Evolutionary conservation across 2,329 filamentous ascomycete genomes (phyloP), one percentile per base, ranked within the genome.

Genomic region (Penicillium sp.): DNA sequence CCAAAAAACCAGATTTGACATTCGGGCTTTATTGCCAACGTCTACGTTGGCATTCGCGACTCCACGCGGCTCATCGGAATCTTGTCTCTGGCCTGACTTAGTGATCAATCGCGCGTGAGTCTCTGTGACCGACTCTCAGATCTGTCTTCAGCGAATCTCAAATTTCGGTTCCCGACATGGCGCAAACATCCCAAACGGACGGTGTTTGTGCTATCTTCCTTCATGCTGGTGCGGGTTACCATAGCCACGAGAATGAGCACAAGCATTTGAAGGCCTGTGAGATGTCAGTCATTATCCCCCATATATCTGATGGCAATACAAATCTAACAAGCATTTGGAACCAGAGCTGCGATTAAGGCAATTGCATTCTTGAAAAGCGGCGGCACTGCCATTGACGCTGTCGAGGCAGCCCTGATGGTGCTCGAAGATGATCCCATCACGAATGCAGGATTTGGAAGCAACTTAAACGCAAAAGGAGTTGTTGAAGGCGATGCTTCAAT

Each of bases 401-500:
- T 97, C 19, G 94, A 97, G 73, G 87, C 89, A 47, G 91, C 94
- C 29, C 85, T 99, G 66, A 90, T 88, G 62, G 80, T 90, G 18
- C 84, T 99, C 16, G 94, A 99, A 74, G 90, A 99, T 70, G 87
- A 89, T 53, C 91, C 97, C 66, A 95, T 99, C 61, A 99, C 95
- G 34, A 99, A 99, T 71, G 90, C 93, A 35, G 94, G 94, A 0
- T 97, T 89, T 70, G 94, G 95, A 43, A 99, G 94, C 74, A 99
- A 99, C 66, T 78, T 99, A 23, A 87, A 90, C 41, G 89, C 96
- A 59, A 88, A 97, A 63, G 94, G 94, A 1, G 84, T 86, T 1
- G 94, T 97, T 11, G 94, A 99, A 72, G 95, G 92, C 64, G 94
- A 99, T 77, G 94, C 94, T 51, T 92, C 91, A 0, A 84, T 99